Conservation (phyloP, 1,139 yeast genomes). For the Pichia sp. region DNA sequence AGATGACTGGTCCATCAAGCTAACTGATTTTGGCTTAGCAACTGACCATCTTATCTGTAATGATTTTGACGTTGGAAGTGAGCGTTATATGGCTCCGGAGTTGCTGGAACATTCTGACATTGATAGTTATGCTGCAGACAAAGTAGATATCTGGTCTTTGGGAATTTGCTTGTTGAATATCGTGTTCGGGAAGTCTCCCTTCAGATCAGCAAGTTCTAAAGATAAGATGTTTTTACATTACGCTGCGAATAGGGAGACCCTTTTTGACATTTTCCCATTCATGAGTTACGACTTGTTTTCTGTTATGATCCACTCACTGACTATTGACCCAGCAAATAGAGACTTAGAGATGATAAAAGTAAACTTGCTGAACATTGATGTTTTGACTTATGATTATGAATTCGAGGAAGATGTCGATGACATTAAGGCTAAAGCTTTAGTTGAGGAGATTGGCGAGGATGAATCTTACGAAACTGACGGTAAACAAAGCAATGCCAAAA, state of each 20-base stretch:
- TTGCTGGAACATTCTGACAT: constrained; percentile 56
- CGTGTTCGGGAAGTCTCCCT: constrained; percentile 88
- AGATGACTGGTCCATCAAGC: constrained; percentile 91
- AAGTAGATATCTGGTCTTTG: constrained; percentile 89
- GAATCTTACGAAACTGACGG: neutral
- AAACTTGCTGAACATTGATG: constrained; percentile 57
- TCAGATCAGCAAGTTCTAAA: constrained; percentile 73
- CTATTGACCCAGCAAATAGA: constrained; percentile 86
- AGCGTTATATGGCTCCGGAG: constrained; percentile 97
- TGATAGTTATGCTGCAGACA: constrained; percentile 72
- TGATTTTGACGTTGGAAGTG: constrained; percentile 91
- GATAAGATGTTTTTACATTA: constrained; percentile 87
- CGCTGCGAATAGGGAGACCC: constrained; percentile 81
- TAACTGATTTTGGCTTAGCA: constrained; percentile 96
- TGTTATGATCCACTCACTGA: constrained; percentile 70
- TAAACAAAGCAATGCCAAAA: neutral
- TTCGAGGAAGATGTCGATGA: constrained; percentile 33
- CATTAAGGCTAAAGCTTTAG: constrained; percentile 2
- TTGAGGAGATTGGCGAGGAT: constrained; percentile 12
- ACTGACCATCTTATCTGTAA: constrained; percentile 58
- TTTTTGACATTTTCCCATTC: constrained; percentile 87
- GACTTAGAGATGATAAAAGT: constrained; percentile 54
- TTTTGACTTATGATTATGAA: constrained; percentile 75
- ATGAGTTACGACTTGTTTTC: constrained; percentile 85
- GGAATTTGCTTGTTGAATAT: constrained; percentile 84